A percentile compares a stretch with the other conserved stretches of the same genome.
These are phyloP conservation scores for Aspergillus ostianus DNA, from an alignment of 495 filamentous ascomycete species.

Conservation along the genomic window DNA sequence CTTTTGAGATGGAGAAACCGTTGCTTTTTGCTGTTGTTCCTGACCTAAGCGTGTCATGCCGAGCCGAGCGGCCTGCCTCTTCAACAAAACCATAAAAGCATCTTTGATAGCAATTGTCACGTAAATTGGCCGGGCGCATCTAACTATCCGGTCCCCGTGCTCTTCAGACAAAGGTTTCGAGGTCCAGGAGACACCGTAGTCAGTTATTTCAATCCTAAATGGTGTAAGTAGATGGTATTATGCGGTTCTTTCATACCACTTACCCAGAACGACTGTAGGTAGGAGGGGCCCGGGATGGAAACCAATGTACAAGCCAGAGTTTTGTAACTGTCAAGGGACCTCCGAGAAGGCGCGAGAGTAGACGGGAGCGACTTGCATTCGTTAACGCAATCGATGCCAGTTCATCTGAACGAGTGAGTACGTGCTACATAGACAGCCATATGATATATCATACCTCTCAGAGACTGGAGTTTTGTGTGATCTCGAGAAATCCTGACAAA, in stretches of 20 bases:
- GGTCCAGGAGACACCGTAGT: conserved; percentile 50
- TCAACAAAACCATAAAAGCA: conserved; percentile 33
- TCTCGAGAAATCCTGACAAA: conserved; percentile 61
- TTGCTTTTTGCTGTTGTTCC: conserved; percentile 15
- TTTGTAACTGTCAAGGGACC: conserved; percentile 44
- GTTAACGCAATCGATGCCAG: conserved; percentile 46
- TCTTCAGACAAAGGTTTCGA: conserved; percentile 41
- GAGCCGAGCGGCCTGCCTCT: conserved; percentile 32
- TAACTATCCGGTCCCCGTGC: conserved; percentile 32
- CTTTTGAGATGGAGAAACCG: conserved; percentile 17
- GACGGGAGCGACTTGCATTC: conserved; percentile 26
- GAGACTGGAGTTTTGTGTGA: conserved; percentile 37
- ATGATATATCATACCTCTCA: conserved; percentile 46
- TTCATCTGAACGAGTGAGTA: conserved; percentile 41
- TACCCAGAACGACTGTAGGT: conserved; percentile 62
- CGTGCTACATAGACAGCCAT: conserved; percentile 14
- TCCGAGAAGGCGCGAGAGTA: conserved; percentile 46
- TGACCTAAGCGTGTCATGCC: conserved; percentile 14
- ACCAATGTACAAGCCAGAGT: conserved; percentile 60
- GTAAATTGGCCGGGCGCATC: conserved; percentile 33
- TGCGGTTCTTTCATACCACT: conserved; percentile 12
- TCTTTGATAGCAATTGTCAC: conserved; percentile 38
- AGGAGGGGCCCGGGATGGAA: conserved; percentile 57
- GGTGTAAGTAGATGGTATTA: conserved; percentile 14
- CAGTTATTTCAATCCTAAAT: conserved; percentile 51